Evolutionary conservation across 2,329 filamentous ascomycete genomes (phyloP).

Genomic region (Gyromitra esculenta): DNA sequence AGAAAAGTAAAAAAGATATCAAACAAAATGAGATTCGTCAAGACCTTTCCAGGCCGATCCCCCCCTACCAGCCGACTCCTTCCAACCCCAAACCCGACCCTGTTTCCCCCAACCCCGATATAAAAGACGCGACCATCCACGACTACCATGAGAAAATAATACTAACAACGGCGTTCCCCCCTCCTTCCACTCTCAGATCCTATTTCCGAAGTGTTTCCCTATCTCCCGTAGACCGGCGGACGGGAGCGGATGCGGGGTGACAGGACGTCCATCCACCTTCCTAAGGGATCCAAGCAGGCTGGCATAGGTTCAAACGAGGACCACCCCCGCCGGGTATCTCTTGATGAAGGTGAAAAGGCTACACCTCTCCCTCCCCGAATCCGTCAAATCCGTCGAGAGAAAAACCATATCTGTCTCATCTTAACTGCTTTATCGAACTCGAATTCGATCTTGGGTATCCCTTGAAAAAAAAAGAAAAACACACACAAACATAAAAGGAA

Average conservation of each 20-base stretch:
- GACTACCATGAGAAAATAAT: slow-evolving; percentile 19
- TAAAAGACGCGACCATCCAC: slow-evolving; percentile 26
- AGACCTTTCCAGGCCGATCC: not conserved
- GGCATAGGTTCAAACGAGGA: slow-evolving; percentile 18
- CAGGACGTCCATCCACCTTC: slow-evolving; percentile 3
- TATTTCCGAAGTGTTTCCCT: slow-evolving; percentile 21
- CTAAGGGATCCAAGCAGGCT: slow-evolving; percentile 17
- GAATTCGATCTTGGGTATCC: slow-evolving; percentile 43
- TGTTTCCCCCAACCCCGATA: slow-evolving; percentile 7
- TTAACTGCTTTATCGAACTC: slow-evolving; percentile 14
- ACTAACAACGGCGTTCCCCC: not conserved
- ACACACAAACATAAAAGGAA: not conserved
- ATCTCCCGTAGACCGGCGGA: slow-evolving; percentile 32
- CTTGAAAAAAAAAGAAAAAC: slow-evolving; percentile 28
- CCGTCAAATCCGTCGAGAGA: slow-evolving; percentile 39
- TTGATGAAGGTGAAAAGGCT: slow-evolving; percentile 11
- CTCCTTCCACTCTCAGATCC: slow-evolving; percentile 8
- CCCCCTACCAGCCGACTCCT: not conserved
- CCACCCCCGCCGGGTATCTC: slow-evolving; percentile 30
- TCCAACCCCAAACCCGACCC: slow-evolving; percentile 12
- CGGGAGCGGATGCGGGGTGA: slow-evolving; percentile 13
- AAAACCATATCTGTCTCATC: not conserved
- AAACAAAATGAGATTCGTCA: slow-evolving; percentile 48
- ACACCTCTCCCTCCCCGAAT: slow-evolving; percentile 13
- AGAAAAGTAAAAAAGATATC: slow-evolving; percentile 22